Percentiles rank a stretch among this genome's conserved stretches.
Evolutionary conservation across 352 stramenopile genomes (phyloP).

Genomic region (Aphanomyces invadans): DNA sequence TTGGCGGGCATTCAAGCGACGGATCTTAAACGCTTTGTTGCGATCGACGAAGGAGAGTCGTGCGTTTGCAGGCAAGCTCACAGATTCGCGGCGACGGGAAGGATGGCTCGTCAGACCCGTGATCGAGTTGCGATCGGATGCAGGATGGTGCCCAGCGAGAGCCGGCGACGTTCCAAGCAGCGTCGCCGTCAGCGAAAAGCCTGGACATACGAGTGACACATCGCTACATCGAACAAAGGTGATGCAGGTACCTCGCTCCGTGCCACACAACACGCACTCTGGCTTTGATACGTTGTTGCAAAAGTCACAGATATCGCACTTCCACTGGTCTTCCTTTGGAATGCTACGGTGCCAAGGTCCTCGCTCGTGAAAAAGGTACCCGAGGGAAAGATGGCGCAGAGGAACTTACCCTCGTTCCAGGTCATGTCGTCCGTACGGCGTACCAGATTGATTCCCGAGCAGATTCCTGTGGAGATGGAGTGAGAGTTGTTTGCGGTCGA

Average conservation of each 20-base stretch:
- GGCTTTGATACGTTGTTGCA: constrained; percentile 10
- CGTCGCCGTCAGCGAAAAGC: constrained; percentile 4
- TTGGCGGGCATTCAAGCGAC: constrained; percentile 1
- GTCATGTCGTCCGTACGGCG: not conserved
- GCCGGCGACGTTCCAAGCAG: not conserved
- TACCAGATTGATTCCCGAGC: not conserved
- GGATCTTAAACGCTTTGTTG: constrained; percentile 18
- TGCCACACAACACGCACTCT: not conserved
- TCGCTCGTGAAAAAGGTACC: not conserved
- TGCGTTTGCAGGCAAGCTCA: not conserved
- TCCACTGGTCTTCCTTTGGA: not conserved
- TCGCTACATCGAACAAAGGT: too few relatives aligned
- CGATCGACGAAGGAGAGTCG: constrained; percentile 12
- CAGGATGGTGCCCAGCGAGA: too few relatives aligned
- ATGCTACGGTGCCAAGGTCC: too few relatives aligned
- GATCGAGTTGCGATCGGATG: not conserved
- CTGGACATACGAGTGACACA: too few relatives aligned
- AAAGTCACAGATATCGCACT: constrained; percentile 5
- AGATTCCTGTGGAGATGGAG: not conserved
- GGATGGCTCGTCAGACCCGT: not conserved
- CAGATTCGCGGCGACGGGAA: not conserved
- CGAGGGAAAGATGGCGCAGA: not conserved
- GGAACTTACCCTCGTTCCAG: constrained; percentile 1
- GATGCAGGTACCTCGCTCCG: constrained; percentile 3
- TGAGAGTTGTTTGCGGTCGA: too few relatives aligned